Base-by-base conservation (phyloP, 2,329 filamentous ascomycete species). In the Cladophialophora bantiana region DNA sequence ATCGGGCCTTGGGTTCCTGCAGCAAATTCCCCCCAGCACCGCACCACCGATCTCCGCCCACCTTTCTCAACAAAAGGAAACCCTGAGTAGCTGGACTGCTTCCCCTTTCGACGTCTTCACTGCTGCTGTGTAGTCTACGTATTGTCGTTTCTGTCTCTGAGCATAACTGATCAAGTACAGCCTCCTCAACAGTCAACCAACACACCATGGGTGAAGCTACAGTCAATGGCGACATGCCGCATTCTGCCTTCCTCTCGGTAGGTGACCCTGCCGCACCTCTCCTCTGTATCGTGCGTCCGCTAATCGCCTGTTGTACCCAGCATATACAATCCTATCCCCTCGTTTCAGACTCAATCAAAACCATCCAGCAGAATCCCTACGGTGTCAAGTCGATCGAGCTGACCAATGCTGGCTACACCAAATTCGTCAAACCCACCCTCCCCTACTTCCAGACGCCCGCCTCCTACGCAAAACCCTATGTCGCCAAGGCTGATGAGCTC, bases 321-420 rank as follows among this genome's bases (percentile, higher is more conserved):
- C 94, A 97, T 77, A 85, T 97, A 70, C 85, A 89, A 73, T 90
- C 89, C 72, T 97, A 96, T 81, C 94, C 94, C 48, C 80, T 96
- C 72, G 86, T 97, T 76, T 88, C 87, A 76, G 93, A 96, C 79
- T 83, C 89, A 75, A 88, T 97, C 79, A 83, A 87, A 68, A 89
- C 88, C 76, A 90, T 96, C 86, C 92, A 93, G 81, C 83, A 86
- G 76, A 92, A 94, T 81, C 89, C 92, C 59, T 90, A 92, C 77
- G 94, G 92, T 76, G 89, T 93, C 78, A 93, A 90, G 81, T 94
- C 93, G 52, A 83, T 97, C 77, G 85, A 90, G 74, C 81, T 95
- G 70, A 87, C 90, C 78, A 87, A 91, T 76, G 86, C 88, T 68
- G 89, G 89, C 74, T 96, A 94, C 84, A 83, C 88, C 76, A 88